Percentiles rank a stretch among this genome's conserved stretches.
phyloP scores from a whole-genome alignment of 345 rosid genomes.

The Ceriops zippeliana region DNA sequence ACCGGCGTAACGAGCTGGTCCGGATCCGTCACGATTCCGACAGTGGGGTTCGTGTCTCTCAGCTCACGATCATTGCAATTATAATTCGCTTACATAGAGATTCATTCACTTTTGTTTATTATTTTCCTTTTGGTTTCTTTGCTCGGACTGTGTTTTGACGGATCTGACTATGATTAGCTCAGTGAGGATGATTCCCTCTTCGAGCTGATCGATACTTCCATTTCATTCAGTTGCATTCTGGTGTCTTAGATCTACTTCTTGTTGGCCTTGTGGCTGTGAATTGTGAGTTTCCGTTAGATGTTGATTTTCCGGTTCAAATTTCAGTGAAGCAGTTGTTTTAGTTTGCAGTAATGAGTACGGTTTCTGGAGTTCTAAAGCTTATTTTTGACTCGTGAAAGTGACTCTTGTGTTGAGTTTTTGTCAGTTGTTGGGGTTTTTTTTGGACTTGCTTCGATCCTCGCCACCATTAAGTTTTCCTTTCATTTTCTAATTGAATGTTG shows the following conservation, averaged over 20 bases:
- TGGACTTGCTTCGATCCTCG: background rate
- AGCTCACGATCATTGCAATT: background rate
- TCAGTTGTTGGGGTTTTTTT: background rate
- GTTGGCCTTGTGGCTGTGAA: background rate
- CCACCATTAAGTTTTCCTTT: background rate
- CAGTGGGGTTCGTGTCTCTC: conserved; percentile 67
- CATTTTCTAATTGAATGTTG: background rate
- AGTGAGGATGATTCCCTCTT: conserved; percentile 16
- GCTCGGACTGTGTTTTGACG: background rate
- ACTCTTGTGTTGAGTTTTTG: background rate
- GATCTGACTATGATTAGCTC: conserved; percentile 12
- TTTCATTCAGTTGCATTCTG: conserved; percentile 2
- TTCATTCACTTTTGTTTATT: background rate
- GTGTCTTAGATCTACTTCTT: conserved; percentile 16
- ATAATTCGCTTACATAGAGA: background rate
- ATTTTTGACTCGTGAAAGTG: background rate
- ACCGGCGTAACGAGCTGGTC: conserved; percentile 92
- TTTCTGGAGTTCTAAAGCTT: background rate
- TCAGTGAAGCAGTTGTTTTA: background rate
- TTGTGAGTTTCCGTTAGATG: conserved; percentile 2
- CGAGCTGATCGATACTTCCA: conserved; percentile 1
- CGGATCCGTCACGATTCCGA: conserved; percentile 98
- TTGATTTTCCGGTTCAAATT: background rate
- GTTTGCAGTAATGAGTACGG: background rate
- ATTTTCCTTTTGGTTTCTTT: background rate